Evolutionary conservation across 768 basidiomycete genomes (phyloP).

Genomic region (Cystofilobasidium ferigula): DNA sequence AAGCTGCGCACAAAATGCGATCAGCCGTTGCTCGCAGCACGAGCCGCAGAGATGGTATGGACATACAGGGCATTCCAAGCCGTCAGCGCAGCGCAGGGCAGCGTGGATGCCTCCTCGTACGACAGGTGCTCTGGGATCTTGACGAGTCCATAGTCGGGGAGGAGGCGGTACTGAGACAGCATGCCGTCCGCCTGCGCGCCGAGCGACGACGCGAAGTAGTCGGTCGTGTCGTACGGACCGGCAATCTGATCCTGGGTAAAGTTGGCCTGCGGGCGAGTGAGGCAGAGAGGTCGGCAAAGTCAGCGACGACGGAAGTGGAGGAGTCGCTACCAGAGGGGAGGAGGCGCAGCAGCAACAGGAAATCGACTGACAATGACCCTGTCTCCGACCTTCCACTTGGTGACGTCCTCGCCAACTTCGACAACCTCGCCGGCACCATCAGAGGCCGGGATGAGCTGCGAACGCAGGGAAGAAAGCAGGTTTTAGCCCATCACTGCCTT

Average conservation of each 20-base stretch:
- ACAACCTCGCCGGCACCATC: slow-evolving; percentile 27
- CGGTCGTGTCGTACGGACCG: slow-evolving; percentile 3
- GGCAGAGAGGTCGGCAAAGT: too few species aligned
- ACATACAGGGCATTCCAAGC: slow-evolving; percentile 51
- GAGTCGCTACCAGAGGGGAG: not conserved
- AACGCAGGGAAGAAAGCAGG: not conserved
- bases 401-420: slow-evolving; percentile 8
- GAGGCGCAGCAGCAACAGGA: not conserved
- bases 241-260: slow-evolving; percentile 18
- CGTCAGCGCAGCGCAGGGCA: slow-evolving; percentile 55
- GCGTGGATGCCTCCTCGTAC: slow-evolving; percentile 55
- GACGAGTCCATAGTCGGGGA: slow-evolving; percentile 37
- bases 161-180: slow-evolving; percentile 47
- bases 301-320: not conserved
- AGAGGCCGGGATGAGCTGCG: slow-evolving; percentile 9
- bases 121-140: slow-evolving; percentile 42
- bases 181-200: slow-evolving; percentile 34
- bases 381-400: slow-evolving; percentile 20
- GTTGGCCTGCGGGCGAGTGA: too few species aligned
- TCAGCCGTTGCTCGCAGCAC: not conserved
- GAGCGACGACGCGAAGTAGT: slow-evolving; percentile 4
- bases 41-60: not conserved
- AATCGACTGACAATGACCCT: slow-evolving; percentile 6
- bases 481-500: too few species aligned
- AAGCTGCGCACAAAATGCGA: not conserved